These are phyloP conservation scores for Zopfochytrium polystomum DNA, from an alignment of 371 early-diverging fungal genomes.

Conservation along the genomic window DNA sequence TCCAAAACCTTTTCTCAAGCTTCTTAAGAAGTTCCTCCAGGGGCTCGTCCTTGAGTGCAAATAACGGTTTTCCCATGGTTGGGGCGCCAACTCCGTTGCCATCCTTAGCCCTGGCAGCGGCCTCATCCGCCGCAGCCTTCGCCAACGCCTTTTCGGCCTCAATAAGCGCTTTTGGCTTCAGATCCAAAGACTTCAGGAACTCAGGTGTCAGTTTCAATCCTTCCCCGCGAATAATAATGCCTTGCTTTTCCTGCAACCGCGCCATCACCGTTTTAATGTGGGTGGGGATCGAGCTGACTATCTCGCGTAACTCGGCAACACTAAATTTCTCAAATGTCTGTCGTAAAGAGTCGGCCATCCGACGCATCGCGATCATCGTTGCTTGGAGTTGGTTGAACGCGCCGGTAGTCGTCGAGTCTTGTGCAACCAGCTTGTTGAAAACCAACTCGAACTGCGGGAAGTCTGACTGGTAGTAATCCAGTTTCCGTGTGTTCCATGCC, in stretches of 20 bases:
- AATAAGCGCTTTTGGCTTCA: conserved; percentile 16
- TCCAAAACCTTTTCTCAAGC: too few relatives aligned
- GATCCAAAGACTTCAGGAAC: conserved; percentile 23
- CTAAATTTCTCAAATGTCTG: conserved; percentile 24
- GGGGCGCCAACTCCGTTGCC: too few relatives aligned
- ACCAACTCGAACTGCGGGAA: conserved; percentile 28
- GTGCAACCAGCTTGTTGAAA: conserved; percentile 28
- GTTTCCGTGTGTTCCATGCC: conserved; percentile 26
- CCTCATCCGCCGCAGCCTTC: conserved; percentile 20
- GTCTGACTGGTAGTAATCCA: conserved; percentile 24
- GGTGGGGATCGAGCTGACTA: conserved; percentile 35
- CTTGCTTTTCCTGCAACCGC: conserved; percentile 29
- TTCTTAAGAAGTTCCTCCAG: too few relatives aligned
- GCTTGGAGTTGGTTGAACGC: conserved; percentile 23
- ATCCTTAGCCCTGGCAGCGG: background rate
- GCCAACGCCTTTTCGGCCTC: conserved; percentile 19
- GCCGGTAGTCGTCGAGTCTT: conserved; percentile 13
- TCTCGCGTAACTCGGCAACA: conserved; percentile 21
- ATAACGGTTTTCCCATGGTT: too few relatives aligned
- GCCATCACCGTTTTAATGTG: conserved; percentile 28
- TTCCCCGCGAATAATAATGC: conserved; percentile 41
- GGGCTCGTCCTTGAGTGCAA: too few relatives aligned
- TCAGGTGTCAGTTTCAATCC: conserved; percentile 36
- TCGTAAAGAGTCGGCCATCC: conserved; percentile 35
- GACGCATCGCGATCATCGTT: conserved; percentile 37